phyloP scores from a whole-genome alignment of 202 grass and related monocot genomes.

The Carex sylvatica region DNA sequence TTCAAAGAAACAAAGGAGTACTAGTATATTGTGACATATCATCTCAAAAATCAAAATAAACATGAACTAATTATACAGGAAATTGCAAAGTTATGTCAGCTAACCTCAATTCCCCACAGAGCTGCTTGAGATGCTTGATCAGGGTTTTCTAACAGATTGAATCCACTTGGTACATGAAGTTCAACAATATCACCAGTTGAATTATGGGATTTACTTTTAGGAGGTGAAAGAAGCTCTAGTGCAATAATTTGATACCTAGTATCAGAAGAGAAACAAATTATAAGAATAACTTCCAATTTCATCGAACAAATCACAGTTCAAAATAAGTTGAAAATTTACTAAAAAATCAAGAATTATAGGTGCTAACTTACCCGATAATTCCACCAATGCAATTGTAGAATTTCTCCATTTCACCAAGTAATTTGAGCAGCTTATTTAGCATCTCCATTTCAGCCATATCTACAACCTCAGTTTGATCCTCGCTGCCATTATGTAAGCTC shows the following conservation, averaged over 20 bases:
- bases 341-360: not conserved
- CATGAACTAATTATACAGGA: not conserved
- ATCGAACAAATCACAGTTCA: constrained; percentile 12
- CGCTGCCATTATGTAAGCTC: constrained; percentile 44
- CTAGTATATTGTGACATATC: not conserved
- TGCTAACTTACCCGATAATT: constrained; percentile 74
- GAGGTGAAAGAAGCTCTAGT: constrained; percentile 59
- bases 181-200: constrained; percentile 48
- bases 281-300: constrained; percentile 20
- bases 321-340: not conserved
- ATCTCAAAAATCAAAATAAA: not conserved
- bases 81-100: constrained; percentile 22
- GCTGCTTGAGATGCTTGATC: constrained; percentile 86
- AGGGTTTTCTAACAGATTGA: constrained; percentile 76
- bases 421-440: constrained; percentile 61
- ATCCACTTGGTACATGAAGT: constrained; percentile 76
- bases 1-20: not conserved
- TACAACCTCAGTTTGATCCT: constrained; percentile 20
- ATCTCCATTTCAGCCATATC: constrained; percentile 32
- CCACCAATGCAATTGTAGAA: constrained; percentile 96
- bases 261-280: constrained; percentile 19
- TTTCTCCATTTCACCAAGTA: constrained; percentile 59
- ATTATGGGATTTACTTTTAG: constrained; percentile 33
- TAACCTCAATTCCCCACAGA: constrained; percentile 93
- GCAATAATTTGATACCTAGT: constrained; percentile 82